A percentile compares a stretch with the other conserved stretches of the same genome.
Evolutionary conservation across 192 early-diverging fungal species (phyloP).

Genomic region (Phlyctochytrium arcticum): DNA sequence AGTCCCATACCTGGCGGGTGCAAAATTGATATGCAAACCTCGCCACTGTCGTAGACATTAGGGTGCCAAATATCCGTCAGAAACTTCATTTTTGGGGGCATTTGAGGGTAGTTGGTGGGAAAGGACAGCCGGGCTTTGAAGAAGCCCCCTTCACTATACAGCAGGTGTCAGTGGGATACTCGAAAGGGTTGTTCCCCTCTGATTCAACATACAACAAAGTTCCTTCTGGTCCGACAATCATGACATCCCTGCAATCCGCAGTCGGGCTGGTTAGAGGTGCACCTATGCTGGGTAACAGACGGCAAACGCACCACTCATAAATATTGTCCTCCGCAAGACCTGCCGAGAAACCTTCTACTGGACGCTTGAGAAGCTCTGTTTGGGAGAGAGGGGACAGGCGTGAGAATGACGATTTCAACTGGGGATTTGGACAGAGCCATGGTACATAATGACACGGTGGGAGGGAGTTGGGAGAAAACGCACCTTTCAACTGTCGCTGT

Average conservation of each 20-base stretch:
- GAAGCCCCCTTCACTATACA: conserved; percentile 82
- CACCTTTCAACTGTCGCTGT: conserved; percentile 35
- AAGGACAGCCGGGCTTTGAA: conserved; percentile 70
- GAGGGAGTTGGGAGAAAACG: no score
- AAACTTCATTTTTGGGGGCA: conserved; percentile 89
- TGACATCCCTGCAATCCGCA: conserved; percentile 71
- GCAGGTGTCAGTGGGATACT: background rate
- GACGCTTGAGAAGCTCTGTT: conserved; percentile 69
- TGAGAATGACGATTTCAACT: no score
- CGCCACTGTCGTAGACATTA: conserved; percentile 82
- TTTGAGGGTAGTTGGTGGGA: conserved; percentile 69
- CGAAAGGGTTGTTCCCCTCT: background rate
- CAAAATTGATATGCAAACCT: conserved; percentile 96
- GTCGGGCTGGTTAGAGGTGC: background rate
- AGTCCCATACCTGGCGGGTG: conserved; percentile 46
- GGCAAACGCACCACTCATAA: conserved; percentile 66
- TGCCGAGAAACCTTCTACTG: conserved; percentile 83
- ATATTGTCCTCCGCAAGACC: conserved; percentile 85
- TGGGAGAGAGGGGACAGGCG: background rate
- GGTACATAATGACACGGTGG: no score
- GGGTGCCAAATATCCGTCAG: conserved; percentile 89
- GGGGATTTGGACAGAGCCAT: no score
- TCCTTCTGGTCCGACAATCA: conserved; percentile 84
- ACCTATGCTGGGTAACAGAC: conserved; percentile 1
- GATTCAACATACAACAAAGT: conserved; percentile 71